phyloP scores from a whole-genome alignment of 116 monocot genomes.

The Trichopus zeylanicus region DNA sequence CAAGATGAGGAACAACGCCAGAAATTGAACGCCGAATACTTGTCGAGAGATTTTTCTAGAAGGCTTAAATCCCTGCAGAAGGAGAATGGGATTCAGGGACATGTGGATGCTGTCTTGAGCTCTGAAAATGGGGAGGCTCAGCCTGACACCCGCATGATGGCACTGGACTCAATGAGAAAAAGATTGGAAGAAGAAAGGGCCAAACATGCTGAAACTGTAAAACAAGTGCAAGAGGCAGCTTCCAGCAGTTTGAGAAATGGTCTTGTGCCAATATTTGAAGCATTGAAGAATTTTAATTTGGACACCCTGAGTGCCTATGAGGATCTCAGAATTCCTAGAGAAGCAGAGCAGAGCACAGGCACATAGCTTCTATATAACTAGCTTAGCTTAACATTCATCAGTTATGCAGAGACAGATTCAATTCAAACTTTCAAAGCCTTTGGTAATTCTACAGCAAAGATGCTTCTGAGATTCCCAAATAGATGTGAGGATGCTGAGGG shows the following conservation, averaged over 20 bases:
- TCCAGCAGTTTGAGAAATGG: conserved; percentile 40
- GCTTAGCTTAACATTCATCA: no score
- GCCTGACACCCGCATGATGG: conserved; percentile 12
- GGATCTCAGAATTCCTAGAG: conserved; percentile 29
- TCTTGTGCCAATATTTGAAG: conserved; percentile 53
- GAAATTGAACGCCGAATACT: conserved; percentile 33
- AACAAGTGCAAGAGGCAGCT: conserved; percentile 24
- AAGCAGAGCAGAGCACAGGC: neutral
- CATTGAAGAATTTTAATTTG: conserved; percentile 34
- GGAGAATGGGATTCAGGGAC: conserved; percentile 18
- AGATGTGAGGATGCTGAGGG: no score
- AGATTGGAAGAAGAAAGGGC: conserved; percentile 55
- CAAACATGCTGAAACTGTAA: conserved; percentile 36
- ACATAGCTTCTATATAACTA: neutral
- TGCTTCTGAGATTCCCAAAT: no score
- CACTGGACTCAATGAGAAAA: conserved; percentile 36
- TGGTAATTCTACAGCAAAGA: no score
- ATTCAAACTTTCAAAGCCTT: no score
- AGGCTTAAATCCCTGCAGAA: conserved; percentile 30
- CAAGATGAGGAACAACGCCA: conserved; percentile 43
- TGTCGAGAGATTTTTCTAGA: conserved; percentile 39
- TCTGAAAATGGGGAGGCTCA: conserved; percentile 10
- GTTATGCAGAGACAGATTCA: no score
- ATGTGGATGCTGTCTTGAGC: conserved; percentile 19
- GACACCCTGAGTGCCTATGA: conserved; percentile 45